Conservation (phyloP, 805 yeast species). For the Candida ponderosae region DNA sequence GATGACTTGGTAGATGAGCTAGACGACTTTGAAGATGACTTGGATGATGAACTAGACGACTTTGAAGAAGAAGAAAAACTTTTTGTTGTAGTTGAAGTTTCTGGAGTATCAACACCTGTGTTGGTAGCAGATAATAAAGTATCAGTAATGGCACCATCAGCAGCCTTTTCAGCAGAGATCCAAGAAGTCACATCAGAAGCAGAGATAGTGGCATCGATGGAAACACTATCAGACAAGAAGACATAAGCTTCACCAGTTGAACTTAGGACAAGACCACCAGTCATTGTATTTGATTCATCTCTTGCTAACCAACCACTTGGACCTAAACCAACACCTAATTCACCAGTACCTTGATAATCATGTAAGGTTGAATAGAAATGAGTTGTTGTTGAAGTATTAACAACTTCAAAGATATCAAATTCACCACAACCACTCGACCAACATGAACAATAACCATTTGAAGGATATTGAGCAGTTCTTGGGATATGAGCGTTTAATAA, state of each 20-base stretch:
- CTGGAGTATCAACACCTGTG: slow-evolving; percentile 22
- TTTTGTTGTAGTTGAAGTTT: no score
- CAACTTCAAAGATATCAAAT: slow-evolving; percentile 67
- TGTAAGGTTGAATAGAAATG: slow-evolving; percentile 63
- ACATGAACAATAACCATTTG: slow-evolving; percentile 57
- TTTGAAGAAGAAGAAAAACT: no score
- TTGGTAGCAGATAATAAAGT: slow-evolving; percentile 26
- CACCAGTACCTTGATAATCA: slow-evolving; percentile 66
- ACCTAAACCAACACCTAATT: slow-evolving; percentile 53
- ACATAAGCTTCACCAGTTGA: slow-evolving; percentile 53
- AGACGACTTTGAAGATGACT: no score
- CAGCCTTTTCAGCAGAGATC: slow-evolving; percentile 27
- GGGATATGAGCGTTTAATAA: slow-evolving; percentile 64
- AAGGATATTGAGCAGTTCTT: slow-evolving; percentile 65
- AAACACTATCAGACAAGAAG: slow-evolving; percentile 47
- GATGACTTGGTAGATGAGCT: no score
- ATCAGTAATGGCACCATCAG: slow-evolving; percentile 22
- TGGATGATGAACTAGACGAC: no score
- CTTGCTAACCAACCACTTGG: slow-evolving; percentile 50
- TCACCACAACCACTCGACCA: slow-evolving; percentile 80
- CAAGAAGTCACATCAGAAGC: slow-evolving; percentile 37
- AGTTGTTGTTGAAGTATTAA: slow-evolving; percentile 50
- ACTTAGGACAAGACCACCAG: slow-evolving; percentile 67
- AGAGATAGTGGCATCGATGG: slow-evolving; percentile 35
- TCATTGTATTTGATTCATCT: slow-evolving; percentile 42